A percentile compares a stretch with the other conserved stretches of the same genome.
These are phyloP conservation scores for Bromus sterilis DNA, from an alignment of 176 grass and related monocot genomes.

Conservation along the genomic window DNA sequence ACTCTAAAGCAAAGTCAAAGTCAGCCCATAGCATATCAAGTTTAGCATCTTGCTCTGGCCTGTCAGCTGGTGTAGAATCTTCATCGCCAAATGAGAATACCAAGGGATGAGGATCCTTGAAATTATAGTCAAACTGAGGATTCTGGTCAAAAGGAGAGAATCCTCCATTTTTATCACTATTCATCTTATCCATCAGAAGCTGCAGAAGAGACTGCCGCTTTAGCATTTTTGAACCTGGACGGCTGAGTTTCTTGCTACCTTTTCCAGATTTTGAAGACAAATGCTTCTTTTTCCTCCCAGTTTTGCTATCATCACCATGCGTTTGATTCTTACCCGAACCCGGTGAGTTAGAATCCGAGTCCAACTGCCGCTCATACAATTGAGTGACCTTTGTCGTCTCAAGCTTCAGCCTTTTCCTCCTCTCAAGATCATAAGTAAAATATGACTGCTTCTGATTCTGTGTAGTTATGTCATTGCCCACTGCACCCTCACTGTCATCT, in stretches of 20 bases:
- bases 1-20: conserved; percentile 68
- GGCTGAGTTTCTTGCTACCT: conserved; percentile 28
- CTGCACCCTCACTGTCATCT: not conserved
- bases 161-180: conserved; percentile 20
- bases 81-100: conserved; percentile 71
- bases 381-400: not conserved
- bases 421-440: conserved; percentile 51
- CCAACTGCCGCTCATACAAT: conserved; percentile 23
- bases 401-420: conserved; percentile 43
- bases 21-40: conserved; percentile 73
- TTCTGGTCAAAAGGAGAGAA: conserved; percentile 36
- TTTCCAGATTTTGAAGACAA: conserved; percentile 21
- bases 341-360: conserved; percentile 32
- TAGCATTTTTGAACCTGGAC: conserved; percentile 1
- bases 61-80: conserved; percentile 31
- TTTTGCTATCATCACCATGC: conserved; percentile 7
- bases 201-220: conserved; percentile 51
- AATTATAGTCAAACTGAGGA: conserved; percentile 31
- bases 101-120: conserved; percentile 54
- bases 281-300: conserved; percentile 27
- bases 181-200: conserved; percentile 59
- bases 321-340: conserved; percentile 20
- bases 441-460: conserved; percentile 21
- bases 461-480: not conserved
- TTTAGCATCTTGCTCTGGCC: conserved; percentile 29